Percentiles rank a stretch among this genome's conserved stretches.
These are phyloP conservation scores for Mrakia hoshinonis DNA, from an alignment of 768 basidiomycete genomes.

Conservation along the genomic window DNA sequence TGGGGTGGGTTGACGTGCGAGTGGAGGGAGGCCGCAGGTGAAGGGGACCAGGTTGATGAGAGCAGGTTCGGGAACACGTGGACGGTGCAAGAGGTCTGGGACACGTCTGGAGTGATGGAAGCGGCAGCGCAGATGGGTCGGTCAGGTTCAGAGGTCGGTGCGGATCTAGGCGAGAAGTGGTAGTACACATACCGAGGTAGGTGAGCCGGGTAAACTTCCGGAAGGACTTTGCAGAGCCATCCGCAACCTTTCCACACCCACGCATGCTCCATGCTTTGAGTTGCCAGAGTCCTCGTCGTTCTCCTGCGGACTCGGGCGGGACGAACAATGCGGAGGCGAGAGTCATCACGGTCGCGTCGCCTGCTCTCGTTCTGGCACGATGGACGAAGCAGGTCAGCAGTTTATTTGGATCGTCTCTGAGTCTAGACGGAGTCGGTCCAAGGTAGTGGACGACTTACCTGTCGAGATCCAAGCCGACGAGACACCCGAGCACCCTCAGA, in stretches of 20 bases:
- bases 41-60: background rate
- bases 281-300: constrained; percentile 2
- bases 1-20: background rate
- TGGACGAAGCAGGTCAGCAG: background rate
- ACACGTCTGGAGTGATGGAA: background rate
- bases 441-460: background rate
- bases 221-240: background rate
- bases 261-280: background rate
- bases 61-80: background rate
- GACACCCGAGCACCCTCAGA: background rate
- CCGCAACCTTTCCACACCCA: background rate
- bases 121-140: background rate
- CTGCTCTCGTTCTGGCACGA: background rate
- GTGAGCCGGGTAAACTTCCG: background rate
- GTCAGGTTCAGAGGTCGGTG: background rate
- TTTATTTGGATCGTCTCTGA: too few relatives aligned
- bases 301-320: background rate
- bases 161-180: too few relatives aligned
- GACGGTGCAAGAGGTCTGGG: background rate
- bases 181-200: background rate
- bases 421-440: too few relatives aligned
- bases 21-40: background rate
- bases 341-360: background rate
- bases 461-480: background rate
- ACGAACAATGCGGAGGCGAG: background rate